phyloP scores from a whole-genome alignment of 106 monocot species.

The Amphibolis antarctica region DNA sequence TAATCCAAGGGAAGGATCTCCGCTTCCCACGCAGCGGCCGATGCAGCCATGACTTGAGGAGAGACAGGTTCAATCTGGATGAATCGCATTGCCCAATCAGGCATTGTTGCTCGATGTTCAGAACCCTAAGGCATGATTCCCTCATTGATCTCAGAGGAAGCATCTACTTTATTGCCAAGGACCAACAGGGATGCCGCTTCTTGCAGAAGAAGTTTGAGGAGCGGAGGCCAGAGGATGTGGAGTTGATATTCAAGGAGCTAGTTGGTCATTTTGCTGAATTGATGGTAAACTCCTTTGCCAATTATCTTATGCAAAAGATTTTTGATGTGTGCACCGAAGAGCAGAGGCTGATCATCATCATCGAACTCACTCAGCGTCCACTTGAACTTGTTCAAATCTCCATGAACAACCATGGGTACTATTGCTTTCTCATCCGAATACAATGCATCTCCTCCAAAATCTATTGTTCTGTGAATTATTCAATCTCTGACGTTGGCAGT shows the following conservation, averaged over 20 bases:
- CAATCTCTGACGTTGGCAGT: too few species aligned
- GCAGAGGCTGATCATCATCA: slow-evolving; percentile 40
- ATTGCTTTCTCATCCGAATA: too few species aligned
- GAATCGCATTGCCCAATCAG: neutral
- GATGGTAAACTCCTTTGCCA: slow-evolving; percentile 63
- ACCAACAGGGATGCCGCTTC: slow-evolving; percentile 54
- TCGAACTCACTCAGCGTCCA: slow-evolving; percentile 32
- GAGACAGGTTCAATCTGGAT: slow-evolving; percentile 2
- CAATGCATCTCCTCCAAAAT: too few species aligned
- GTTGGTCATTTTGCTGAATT: slow-evolving; percentile 47
- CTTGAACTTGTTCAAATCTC: slow-evolving; percentile 33
- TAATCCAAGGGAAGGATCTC: slow-evolving; percentile 22
- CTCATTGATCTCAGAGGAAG: slow-evolving; percentile 18
- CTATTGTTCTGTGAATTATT: too few species aligned
- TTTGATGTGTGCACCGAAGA: slow-evolving; percentile 52
- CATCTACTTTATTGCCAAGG: slow-evolving; percentile 46
- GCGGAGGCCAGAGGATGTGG: slow-evolving; percentile 33
- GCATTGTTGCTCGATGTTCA: neutral
- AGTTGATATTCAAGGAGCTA: slow-evolving; percentile 49
- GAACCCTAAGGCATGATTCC: slow-evolving; percentile 15
- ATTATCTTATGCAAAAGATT: slow-evolving; percentile 84
- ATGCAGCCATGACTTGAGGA: neutral
- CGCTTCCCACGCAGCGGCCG: neutral
- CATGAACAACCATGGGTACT: slow-evolving; percentile 57
- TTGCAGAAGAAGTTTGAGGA: slow-evolving; percentile 58